Conservation (phyloP, 306 rosid genomes). For the Cucurbita moschata region DNA sequence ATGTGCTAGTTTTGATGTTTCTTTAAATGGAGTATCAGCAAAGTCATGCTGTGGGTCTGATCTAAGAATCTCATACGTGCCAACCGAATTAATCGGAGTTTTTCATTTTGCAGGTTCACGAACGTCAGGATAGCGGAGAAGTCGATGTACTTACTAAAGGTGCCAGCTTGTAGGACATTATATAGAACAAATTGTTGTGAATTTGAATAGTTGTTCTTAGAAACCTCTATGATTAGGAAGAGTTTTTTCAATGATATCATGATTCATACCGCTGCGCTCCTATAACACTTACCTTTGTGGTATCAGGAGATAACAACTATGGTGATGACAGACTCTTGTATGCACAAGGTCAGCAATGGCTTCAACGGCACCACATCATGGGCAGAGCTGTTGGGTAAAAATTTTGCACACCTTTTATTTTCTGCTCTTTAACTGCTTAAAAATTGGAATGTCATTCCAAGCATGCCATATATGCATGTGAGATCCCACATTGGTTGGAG, state of each 20-base stretch:
- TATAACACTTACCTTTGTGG: not conserved
- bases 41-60: not conserved
- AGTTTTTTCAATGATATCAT: not conserved
- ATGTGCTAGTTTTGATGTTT: not conserved
- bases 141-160: conserved; percentile 93
- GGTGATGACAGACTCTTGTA: conserved; percentile 86
- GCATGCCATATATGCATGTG: too few species aligned
- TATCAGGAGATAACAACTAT: conserved; percentile 76
- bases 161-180: conserved; percentile 10
- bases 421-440: not conserved
- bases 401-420: not conserved
- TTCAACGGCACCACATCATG: conserved; percentile 84
- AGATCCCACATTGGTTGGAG: too few species aligned
- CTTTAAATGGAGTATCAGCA: not conserved
- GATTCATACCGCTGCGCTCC: conserved; percentile 1
- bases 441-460: too few species aligned
- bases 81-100: conserved; percentile 6
- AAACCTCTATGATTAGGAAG: not conserved
- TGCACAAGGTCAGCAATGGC: conserved; percentile 89
- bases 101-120: conserved; percentile 58
- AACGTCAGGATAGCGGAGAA: conserved; percentile 59
- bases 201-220: not conserved
- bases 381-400: conserved; percentile 89
- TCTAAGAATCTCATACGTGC: not conserved
- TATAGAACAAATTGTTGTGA: not conserved